A percentile compares a stretch with the other conserved stretches of the same genome.
These are phyloP conservation scores for Umbilicus rupestris DNA, from an alignment of 164 flowering plant genomes.

Conservation along the genomic window DNA sequence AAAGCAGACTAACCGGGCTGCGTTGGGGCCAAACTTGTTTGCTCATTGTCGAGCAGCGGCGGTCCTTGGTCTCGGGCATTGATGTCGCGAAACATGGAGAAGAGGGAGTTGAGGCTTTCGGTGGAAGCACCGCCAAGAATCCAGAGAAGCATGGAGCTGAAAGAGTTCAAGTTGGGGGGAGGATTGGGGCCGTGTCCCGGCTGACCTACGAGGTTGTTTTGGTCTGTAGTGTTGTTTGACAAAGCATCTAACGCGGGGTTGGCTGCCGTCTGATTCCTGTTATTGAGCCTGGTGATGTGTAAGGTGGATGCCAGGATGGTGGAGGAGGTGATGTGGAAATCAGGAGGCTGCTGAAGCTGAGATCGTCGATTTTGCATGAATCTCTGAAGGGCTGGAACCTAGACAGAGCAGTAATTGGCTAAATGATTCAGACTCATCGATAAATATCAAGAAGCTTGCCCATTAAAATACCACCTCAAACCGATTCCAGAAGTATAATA, in stretches of 20 bases:
- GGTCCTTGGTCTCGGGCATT: conserved; percentile 67
- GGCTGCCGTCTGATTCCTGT: conserved; percentile 25
- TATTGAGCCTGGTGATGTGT: conserved; percentile 81
- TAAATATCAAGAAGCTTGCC: background rate
- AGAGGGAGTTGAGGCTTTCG: conserved; percentile 68
- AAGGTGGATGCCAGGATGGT: conserved; percentile 92
- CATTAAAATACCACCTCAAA: conserved; percentile 60
- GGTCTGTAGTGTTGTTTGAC: conserved; percentile 22
- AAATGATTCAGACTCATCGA: background rate
- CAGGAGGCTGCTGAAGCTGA: conserved; percentile 78
- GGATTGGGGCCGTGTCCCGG: conserved; percentile 15
- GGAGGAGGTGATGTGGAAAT: conserved; percentile 84
- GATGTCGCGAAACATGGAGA: conserved; percentile 76
- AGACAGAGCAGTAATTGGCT: background rate
- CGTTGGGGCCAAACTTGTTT: no score
- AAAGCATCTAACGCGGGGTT: conserved; percentile 22
- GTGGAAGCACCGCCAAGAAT: conserved; percentile 78
- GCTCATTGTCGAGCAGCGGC: no score
- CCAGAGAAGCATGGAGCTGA: conserved; percentile 75
- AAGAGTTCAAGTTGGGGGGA: conserved; percentile 28
- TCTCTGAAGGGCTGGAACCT: conserved; percentile 94
- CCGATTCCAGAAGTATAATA: conserved; percentile 91
- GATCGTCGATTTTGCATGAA: conserved; percentile 68
- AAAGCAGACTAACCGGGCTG: no score
- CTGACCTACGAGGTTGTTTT: conserved; percentile 25